Evolutionary conservation across 2,329 filamentous ascomycete species (phyloP).

Genomic region (Chaetothyriales sp.): DNA sequence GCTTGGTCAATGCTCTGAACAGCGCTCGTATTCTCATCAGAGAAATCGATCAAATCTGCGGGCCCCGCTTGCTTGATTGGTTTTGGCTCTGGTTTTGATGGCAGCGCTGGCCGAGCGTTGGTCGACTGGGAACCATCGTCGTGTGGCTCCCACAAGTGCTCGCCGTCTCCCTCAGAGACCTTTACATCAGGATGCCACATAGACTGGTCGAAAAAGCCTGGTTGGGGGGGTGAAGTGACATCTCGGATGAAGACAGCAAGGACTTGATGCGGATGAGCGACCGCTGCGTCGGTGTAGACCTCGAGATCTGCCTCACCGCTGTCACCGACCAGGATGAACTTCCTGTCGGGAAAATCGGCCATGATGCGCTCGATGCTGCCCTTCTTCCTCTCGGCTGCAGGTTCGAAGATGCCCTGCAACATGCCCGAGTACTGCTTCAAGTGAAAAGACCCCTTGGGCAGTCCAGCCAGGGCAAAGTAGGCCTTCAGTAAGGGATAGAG

Average conservation of each 20-base stretch:
- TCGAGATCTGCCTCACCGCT: slow-evolving; percentile 95
- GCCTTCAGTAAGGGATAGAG: slow-evolving; percentile 77
- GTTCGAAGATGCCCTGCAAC: slow-evolving; percentile 95
- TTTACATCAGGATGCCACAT: slow-evolving; percentile 17
- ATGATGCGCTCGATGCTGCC: slow-evolving; percentile 74
- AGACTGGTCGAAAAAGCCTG: slow-evolving; percentile 65
- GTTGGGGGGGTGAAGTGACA: slow-evolving; percentile 65
- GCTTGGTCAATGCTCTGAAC: slow-evolving; percentile 12
- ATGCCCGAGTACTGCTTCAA: slow-evolving; percentile 94
- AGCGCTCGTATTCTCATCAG: slow-evolving; percentile 21
- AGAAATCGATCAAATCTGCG: slow-evolving; percentile 29
- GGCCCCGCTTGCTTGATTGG: not conserved
- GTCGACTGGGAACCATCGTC: slow-evolving; percentile 15
- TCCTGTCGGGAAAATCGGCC: slow-evolving; percentile 74
- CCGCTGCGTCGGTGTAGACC: slow-evolving; percentile 85
- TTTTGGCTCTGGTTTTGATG: slow-evolving; percentile 22
- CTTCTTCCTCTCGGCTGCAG: slow-evolving; percentile 88
- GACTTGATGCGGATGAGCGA: slow-evolving; percentile 70
- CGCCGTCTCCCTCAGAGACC: not conserved
- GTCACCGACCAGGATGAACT: slow-evolving; percentile 84
- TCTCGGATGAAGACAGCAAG: slow-evolving; percentile 87
- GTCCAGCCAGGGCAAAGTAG: slow-evolving; percentile 65
- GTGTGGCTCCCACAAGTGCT: not conserved
- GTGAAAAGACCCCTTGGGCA: slow-evolving; percentile 83
- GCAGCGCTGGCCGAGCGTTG: slow-evolving; percentile 27